Evolutionary conservation across 208 protist species (phyloP), one percentile per base, ranked within the genome.

Genomic region (Acanthamoeba royreba): DNA sequence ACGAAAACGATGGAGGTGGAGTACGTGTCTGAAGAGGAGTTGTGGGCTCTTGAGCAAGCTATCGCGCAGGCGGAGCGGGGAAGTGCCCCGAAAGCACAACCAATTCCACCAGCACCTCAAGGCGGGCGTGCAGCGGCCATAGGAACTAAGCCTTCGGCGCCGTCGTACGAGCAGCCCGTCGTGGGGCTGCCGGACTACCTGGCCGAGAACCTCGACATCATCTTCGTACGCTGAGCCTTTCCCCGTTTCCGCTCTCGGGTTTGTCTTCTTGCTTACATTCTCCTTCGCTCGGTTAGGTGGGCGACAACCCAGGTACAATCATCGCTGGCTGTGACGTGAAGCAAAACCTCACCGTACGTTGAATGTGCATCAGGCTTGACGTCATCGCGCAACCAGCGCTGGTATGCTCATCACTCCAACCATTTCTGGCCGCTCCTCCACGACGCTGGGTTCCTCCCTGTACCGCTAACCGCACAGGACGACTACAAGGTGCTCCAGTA

Each of bases 391-490:
- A 53, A 61, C 43, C 79, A 88, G 49, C 33, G 61, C 33, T 61
- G 49, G 47, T 88, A 88, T 47, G 79, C 79, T 33, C 79, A 88
- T 22, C 5, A 1, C 19, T 43, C 47, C 42, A 88, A 88, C 47
- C 79, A 88, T 38, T 88, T 88, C 79, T 88, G 79, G 79, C 79
- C 79, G 8, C 15, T 88, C 17, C 49, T 88, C 28, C 79, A 61
- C 43, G 79, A 88, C 79, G 15, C 79, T 8, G 79, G 79, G 33
- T 61, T 88, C 79, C 28, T 88, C 4, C 79, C 79, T 15, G 19
- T 31, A 4, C 43, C 47, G 4, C 49, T 88, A 2, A 61, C 43
- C 22, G 33, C 38, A 28, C 7, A 15, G 13, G 47, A 88, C 79
- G 79, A 88, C 49, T 33, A 88, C 49, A 53, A 63, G 13, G 49